These are phyloP conservation scores for Yamadazyma siamensis DNA, from an alignment of 1,139 yeast genomes.

Conservation along the genomic window DNA sequence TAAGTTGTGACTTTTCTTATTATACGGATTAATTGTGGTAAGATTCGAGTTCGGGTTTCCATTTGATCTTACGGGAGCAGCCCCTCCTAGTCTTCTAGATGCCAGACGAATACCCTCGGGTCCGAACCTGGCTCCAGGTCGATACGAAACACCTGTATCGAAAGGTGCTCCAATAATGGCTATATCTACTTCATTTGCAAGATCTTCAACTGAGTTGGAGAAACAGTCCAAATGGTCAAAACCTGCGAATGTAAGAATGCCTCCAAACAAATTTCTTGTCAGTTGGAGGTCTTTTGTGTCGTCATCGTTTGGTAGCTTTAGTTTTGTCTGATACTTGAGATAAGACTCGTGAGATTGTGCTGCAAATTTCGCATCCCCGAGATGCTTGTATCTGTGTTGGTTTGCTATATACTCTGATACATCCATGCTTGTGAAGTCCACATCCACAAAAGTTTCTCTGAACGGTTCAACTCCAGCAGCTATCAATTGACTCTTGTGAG, in stretches of 20 bases:
- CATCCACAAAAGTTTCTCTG: background rate
- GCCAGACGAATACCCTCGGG: constrained; percentile 24
- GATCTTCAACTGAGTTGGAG: constrained; percentile 13
- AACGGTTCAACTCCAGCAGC: no score
- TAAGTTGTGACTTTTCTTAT: constrained; percentile 25
- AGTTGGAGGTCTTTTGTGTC: constrained; percentile 31
- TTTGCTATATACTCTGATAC: constrained; percentile 3
- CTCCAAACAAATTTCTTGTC: constrained; percentile 31
- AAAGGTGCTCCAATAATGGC: constrained; percentile 32
- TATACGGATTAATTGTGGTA: constrained; percentile 23
- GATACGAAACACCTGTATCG: constrained; percentile 27
- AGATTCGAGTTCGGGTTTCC: constrained; percentile 20
- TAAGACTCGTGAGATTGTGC: constrained; percentile 13
- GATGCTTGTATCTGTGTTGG: constrained; percentile 4
- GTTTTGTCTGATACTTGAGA: constrained; percentile 19
- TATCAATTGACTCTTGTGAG: constrained; percentile 5
- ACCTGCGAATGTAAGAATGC: constrained; percentile 46
- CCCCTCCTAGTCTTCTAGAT: constrained; percentile 33
- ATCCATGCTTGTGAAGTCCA: constrained; percentile 5
- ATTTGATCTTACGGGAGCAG: constrained; percentile 27
- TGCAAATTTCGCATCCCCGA: constrained; percentile 5
- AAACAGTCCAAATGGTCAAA: constrained; percentile 40
- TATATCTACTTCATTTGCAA: constrained; percentile 18
- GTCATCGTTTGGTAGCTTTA: constrained; percentile 33
- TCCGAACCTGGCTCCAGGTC: constrained; percentile 32